Base-by-base conservation (phyloP, 305 asterid genomes). In the Solanum hybrid region DNA sequence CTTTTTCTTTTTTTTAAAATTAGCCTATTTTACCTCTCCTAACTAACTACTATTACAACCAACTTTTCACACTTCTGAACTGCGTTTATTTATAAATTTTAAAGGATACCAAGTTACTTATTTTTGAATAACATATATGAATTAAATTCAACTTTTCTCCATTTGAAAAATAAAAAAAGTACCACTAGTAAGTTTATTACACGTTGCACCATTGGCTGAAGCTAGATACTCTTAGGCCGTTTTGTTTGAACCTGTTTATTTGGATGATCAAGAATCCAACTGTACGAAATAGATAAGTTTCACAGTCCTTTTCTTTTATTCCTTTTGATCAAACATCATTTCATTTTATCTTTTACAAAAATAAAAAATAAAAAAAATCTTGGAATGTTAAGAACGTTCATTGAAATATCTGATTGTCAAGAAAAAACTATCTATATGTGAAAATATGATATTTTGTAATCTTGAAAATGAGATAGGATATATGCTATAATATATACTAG, bases 1-100 rank as follows among this genome's bases (percentile, higher is more conserved):
- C 2, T 57, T 57, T 57, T 46, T 42, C 2, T 4, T 46, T 1
- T 0, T 2, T 3, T 6, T 0, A 0, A 6, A 51, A 6, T 5
- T 46, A 14, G 22, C 61, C 20, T 20, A 57, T 57, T 57, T 57
- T 57, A 57, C 69, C 69, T 20, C 5, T 57, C 24, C 5, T 57
- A 1, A 6, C 24, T 18, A 57, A 1, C 24, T 57, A 57, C 2
- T 57, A 18, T 6, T 57, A 57, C 5, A 57, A 57, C 24, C 11
- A 57, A 20, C 69, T 20, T 57, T 3, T 57, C 69, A 57, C 10
- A 20, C 69, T 57, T 57, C 6, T 12, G 18, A 42, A 13, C 61
- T 12, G 20, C 7, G 69, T 57, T 57, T 51, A 6, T 16, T 31
- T 33, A 33, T 33, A 33, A 33, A 33, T 0, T 35, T 35, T 35